phyloP scores from a whole-genome alignment of 371 early-diverging fungal genomes.

The Umbelopsis sp. region DNA sequence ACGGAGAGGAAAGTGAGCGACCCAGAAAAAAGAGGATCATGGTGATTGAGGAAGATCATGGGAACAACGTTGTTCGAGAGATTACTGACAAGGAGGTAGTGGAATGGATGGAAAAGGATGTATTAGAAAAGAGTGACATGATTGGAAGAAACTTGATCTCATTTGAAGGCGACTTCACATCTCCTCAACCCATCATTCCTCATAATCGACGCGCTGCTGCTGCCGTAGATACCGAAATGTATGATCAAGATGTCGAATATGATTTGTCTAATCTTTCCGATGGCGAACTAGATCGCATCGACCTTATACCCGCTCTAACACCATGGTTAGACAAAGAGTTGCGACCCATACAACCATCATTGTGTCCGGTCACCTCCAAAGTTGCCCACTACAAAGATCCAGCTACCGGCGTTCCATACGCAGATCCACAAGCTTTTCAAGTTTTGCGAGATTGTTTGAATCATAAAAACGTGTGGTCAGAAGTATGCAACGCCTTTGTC shows the following conservation, averaged over 20 bases:
- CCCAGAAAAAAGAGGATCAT: slow-evolving; percentile 32
- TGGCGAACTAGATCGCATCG: slow-evolving; percentile 39
- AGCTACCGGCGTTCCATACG: slow-evolving; percentile 62
- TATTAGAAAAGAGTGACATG: slow-evolving; percentile 32
- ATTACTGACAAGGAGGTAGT: slow-evolving; percentile 27
- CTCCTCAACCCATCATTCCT: not conserved
- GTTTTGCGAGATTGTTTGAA: slow-evolving; percentile 41
- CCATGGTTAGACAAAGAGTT: slow-evolving; percentile 37
- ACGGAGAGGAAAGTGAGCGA: slow-evolving; percentile 46
- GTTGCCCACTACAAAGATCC: slow-evolving; percentile 71
- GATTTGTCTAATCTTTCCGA: slow-evolving; percentile 29
- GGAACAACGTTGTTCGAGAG: slow-evolving; percentile 21
- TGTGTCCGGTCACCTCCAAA: slow-evolving; percentile 72
- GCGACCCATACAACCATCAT: slow-evolving; percentile 39
- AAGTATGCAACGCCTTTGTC: slow-evolving; percentile 33
- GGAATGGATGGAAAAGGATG: slow-evolving; percentile 35
- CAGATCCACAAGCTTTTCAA: slow-evolving; percentile 63
- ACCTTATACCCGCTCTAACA: slow-evolving; percentile 34
- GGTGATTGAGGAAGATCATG: slow-evolving; percentile 25
- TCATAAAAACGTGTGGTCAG: slow-evolving; percentile 51
- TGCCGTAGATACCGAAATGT: slow-evolving; percentile 6
- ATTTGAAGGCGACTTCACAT: slow-evolving; percentile 31
- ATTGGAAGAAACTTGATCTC: slow-evolving; percentile 45
- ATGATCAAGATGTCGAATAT: slow-evolving; percentile 8
- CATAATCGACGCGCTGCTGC: not conserved